phyloP scores from a whole-genome alignment of 352 stramenopile species.

The Globisporangium recalcitrans region DNA sequence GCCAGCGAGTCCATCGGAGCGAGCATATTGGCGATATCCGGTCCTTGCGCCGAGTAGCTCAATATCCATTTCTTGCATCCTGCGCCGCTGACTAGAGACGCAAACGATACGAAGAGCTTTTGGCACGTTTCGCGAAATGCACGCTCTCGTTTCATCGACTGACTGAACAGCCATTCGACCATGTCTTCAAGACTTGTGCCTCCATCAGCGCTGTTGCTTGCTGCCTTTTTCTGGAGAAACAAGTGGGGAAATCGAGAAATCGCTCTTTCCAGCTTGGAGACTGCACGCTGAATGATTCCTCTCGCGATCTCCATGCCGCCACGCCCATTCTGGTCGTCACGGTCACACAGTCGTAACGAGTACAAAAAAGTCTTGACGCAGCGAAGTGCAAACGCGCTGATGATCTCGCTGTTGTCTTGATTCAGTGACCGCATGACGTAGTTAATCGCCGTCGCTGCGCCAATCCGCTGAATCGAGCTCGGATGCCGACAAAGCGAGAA shows the following conservation, averaged over 20 bases:
- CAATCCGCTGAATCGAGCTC: slow-evolving; percentile 49
- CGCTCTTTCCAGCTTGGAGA: slow-evolving; percentile 53
- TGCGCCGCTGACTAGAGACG: slow-evolving; percentile 29
- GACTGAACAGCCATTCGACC: slow-evolving; percentile 34
- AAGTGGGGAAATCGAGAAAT: slow-evolving; percentile 46
- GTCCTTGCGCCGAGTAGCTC: slow-evolving; percentile 20
- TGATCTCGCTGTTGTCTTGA: slow-evolving; percentile 42
- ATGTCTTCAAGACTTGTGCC: slow-evolving; percentile 19
- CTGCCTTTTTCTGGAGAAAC: slow-evolving; percentile 25
- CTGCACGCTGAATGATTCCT: slow-evolving; percentile 59
- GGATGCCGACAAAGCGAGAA: slow-evolving; percentile 74
- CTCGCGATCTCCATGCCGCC: slow-evolving; percentile 34
- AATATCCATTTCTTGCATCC: slow-evolving; percentile 52
- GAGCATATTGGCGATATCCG: slow-evolving; percentile 28
- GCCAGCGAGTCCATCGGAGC: slow-evolving; percentile 41
- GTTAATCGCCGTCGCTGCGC: slow-evolving; percentile 56
- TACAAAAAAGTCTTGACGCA: slow-evolving; percentile 69
- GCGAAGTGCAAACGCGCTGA: slow-evolving; percentile 52
- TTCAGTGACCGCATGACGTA: slow-evolving; percentile 62
- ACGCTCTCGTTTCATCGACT: slow-evolving; percentile 27
- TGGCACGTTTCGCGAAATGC: slow-evolving; percentile 38
- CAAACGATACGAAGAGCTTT: slow-evolving; percentile 46
- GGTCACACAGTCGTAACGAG: slow-evolving; percentile 56
- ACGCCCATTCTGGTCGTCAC: slow-evolving; percentile 24
- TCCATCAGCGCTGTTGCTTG: slow-evolving; percentile 12